Evolutionary conservation across 495 filamentous ascomycete species (phyloP).

Genomic region (Astrocystis sublimbata): DNA sequence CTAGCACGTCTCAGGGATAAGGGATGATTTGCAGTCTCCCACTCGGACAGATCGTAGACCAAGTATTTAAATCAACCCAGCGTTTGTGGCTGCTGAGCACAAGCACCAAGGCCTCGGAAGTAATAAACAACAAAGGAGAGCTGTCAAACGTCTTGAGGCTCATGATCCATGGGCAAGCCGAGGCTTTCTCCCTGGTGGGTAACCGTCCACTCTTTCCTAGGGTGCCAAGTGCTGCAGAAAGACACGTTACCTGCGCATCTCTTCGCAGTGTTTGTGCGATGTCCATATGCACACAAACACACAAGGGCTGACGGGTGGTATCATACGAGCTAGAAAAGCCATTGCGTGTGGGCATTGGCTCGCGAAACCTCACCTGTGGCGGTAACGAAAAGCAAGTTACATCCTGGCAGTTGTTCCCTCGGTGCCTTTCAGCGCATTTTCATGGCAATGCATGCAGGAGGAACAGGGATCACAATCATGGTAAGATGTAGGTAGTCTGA

Average conservation of each 20-base stretch:
- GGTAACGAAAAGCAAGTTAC: not conserved
- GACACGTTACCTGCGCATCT: slow-evolving; percentile 13
- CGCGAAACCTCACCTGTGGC: not conserved
- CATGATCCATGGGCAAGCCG: not conserved
- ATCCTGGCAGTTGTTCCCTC: not conserved
- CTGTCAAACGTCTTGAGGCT: not conserved
- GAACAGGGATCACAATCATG: slow-evolving; percentile 1
- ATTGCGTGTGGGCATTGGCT: not conserved
- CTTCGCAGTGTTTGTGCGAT: not conserved
- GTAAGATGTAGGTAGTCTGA: not conserved
- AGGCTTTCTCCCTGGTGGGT: not conserved
- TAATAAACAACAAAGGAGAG: not conserved
- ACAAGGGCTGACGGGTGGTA: slow-evolving; percentile 3
- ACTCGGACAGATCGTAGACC: slow-evolving; percentile 2
- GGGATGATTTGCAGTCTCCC: slow-evolving; percentile 33
- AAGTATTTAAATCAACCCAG: not conserved
- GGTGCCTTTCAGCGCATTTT: not conserved
- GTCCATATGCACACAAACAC: not conserved
- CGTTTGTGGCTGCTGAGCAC: not conserved
- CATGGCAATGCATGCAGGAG: slow-evolving; percentile 5
- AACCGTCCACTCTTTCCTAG: not conserved
- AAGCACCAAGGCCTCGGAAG: not conserved
- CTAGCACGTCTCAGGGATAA: slow-evolving; percentile 52
- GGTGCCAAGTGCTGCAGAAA: not conserved
- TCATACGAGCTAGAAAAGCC: slow-evolving; percentile 6